Evolutionary conservation across 192 early-diverging fungal genomes (phyloP).

Genomic region (Bifiguratus adelaidae): DNA sequence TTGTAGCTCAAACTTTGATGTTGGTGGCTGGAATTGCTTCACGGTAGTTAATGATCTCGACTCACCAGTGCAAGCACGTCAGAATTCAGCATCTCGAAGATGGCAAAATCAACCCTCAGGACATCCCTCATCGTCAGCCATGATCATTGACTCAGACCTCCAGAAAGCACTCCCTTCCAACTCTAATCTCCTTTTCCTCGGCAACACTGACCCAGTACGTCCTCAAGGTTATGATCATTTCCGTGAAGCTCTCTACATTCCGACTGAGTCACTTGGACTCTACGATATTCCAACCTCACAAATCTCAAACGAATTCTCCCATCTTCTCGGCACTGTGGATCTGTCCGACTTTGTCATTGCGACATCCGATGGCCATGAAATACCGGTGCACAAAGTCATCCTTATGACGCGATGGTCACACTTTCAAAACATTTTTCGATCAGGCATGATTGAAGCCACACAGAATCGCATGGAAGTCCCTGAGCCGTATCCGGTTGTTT

Average conservation of each 20-base stretch:
- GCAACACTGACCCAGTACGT: slow-evolving; percentile 37
- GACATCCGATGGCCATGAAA: slow-evolving; percentile 20
- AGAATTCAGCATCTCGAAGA: too few relatives aligned
- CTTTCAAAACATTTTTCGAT: slow-evolving; percentile 32
- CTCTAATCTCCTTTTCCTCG: slow-evolving; percentile 34
- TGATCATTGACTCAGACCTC: slow-evolving; percentile 17
- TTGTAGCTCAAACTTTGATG: slow-evolving; percentile 30
- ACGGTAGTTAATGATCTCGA: slow-evolving; percentile 24
- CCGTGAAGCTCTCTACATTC: slow-evolving; percentile 37
- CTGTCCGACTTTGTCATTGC: slow-evolving; percentile 44
- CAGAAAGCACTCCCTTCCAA: too few relatives aligned
- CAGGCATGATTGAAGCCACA: slow-evolving; percentile 38
- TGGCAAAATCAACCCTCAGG: too few relatives aligned
- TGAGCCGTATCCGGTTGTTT: slow-evolving; percentile 33
- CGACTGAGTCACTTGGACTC: slow-evolving; percentile 40
- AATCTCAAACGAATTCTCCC: slow-evolving; percentile 24
- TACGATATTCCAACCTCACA: slow-evolving; percentile 33
- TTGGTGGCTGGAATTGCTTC: slow-evolving; percentile 47
- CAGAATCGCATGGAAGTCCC: slow-evolving; percentile 32
- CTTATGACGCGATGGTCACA: slow-evolving; percentile 48
- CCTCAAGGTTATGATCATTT: slow-evolving; percentile 46
- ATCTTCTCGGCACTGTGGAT: slow-evolving; percentile 36
- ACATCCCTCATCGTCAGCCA: slow-evolving; percentile 2
- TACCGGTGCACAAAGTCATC: slow-evolving; percentile 44
- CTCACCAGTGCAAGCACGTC: too few relatives aligned